A percentile compares a stretch with the other conserved stretches of the same genome.
These are phyloP conservation scores for Cetraspora pellucida DNA, from an alignment of 192 early-diverging fungal genomes.

Conservation along the genomic window DNA sequence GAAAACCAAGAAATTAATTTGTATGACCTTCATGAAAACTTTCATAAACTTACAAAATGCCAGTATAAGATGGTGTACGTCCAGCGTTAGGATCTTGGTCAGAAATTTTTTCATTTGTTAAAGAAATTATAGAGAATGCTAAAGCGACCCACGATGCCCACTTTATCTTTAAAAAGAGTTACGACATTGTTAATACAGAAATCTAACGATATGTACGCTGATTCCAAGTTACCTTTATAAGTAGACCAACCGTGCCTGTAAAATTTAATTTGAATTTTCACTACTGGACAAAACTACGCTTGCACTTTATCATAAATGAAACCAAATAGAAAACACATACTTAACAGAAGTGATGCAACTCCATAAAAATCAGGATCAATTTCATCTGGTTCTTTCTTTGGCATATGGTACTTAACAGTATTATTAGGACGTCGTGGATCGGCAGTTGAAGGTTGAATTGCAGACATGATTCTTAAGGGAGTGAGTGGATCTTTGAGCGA, in stretches of 20 bases:
- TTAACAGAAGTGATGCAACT: constrained; percentile 13
- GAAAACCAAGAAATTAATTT: too few relatives aligned
- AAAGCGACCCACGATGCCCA: constrained; percentile 12
- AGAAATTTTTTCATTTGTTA: constrained; percentile 13
- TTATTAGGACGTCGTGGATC: constrained; percentile 11
- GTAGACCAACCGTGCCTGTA: neutral
- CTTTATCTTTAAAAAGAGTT: constrained; percentile 7
- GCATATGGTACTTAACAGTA: neutral
- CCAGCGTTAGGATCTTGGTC: constrained; percentile 17
- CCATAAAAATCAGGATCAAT: constrained; percentile 17
- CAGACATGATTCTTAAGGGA: too few relatives aligned
- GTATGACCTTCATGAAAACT: too few relatives aligned
- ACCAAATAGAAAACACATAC: neutral
- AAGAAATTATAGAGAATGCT: neutral
- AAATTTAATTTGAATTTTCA: neutral
- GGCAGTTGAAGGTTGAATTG: neutral
- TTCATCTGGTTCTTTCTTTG: constrained; percentile 10
- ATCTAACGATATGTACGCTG: neutral
- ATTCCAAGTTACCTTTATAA: neutral
- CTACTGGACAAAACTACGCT: too few relatives aligned
- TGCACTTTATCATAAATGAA: too few relatives aligned
- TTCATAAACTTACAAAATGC: neutral
- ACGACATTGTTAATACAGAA: too few relatives aligned
- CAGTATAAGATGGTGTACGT: neutral
- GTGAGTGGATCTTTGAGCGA: too few relatives aligned